Evolutionary conservation across 176 grass and related monocot genomes (phyloP).

Genomic region (Tuctoria greenei): DNA sequence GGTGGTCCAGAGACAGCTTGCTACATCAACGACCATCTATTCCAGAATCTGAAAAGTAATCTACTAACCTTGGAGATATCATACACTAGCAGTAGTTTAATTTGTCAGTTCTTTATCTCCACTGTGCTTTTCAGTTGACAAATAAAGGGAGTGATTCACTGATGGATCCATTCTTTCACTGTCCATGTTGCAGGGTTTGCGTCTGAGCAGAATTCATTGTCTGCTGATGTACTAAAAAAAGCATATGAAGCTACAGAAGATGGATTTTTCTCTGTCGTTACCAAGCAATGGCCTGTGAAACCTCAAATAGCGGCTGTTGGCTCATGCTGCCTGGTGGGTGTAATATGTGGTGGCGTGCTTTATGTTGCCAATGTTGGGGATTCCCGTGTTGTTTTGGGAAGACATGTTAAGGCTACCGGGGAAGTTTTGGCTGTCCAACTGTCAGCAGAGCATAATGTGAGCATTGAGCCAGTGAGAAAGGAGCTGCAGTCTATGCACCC

Average conservation of each 20-base stretch:
- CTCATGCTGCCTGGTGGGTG: conserved; percentile 86
- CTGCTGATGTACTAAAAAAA: conserved; percentile 82
- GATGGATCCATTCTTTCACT: conserved; percentile 20
- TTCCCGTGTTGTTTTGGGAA: conserved; percentile 78
- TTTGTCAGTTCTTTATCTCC: conserved; percentile 7
- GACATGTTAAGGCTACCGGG: conserved; percentile 78
- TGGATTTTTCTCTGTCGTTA: conserved; percentile 83
- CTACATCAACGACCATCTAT: conserved; percentile 84
- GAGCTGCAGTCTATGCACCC: conserved; percentile 85
- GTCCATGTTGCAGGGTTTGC: conserved; percentile 63
- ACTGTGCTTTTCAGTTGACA: not conserved
- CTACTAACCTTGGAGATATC: conserved; percentile 13
- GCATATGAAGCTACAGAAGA: conserved; percentile 96
- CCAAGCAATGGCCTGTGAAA: conserved; percentile 76
- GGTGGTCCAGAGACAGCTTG: conserved; percentile 91
- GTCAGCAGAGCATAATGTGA: conserved; percentile 90
- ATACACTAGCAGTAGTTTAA: not conserved
- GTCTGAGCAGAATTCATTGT: conserved; percentile 78
- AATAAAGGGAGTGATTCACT: not conserved
- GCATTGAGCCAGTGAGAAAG: conserved; percentile 73
- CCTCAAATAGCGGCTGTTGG: conserved; percentile 94
- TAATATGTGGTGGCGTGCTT: conserved; percentile 68
- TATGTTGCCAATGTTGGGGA: conserved; percentile 88
- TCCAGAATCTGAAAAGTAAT: conserved; percentile 87
- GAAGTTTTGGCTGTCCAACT: conserved; percentile 86